Evolutionary conservation across 768 basidiomycete genomes (phyloP), one percentile per base, ranked within the genome.

Genomic region (Suillus spraguei): DNA sequence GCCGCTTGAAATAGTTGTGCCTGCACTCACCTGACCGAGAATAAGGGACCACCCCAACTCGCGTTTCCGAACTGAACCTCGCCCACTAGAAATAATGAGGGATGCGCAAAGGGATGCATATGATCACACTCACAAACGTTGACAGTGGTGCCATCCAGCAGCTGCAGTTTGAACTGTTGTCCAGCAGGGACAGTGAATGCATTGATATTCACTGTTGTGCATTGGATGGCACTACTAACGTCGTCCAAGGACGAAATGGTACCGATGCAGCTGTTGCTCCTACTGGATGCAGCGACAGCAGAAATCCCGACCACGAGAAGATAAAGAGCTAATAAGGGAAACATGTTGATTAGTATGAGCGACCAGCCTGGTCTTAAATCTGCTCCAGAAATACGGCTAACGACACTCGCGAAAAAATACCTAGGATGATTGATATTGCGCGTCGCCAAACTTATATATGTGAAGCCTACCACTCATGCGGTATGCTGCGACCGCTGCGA

Each of bases 171-270:
- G 68, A 89, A 79, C 0, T 78, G 81, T 72, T 82, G 58, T 16
- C 85, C 86, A 39, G 79, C 82, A 14, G 86, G 83, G 41, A 87
- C 87, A 9, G 82, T 85, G 72, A 88, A 87, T 11, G 73, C 65
- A 47, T 84, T 78, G 69, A 88, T 82, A 66, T 83, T 83, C 60
- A 89, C 82, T 4, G 83, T 85, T 2, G 79, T 83, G 70, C 88
- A 90, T 65, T 77, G 65, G 36, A 84, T 80, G 22, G 88, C 87
- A 60, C 69, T 74, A 41, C 72, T 67, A 41, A 87, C 83, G 66
- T 88, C 86, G 60, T 63, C 63, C 61, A 87, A 69, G 0, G 85
- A 85, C 20, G 79, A 78, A 67, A 87, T 87, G 0, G 80, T 83
- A n/a, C 83, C 85, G 2, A 80, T 80, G 67, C 85, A 85, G 16